phyloP scores from a whole-genome alignment of 306 rosid genomes.

The Gleditsia sinensis region DNA sequence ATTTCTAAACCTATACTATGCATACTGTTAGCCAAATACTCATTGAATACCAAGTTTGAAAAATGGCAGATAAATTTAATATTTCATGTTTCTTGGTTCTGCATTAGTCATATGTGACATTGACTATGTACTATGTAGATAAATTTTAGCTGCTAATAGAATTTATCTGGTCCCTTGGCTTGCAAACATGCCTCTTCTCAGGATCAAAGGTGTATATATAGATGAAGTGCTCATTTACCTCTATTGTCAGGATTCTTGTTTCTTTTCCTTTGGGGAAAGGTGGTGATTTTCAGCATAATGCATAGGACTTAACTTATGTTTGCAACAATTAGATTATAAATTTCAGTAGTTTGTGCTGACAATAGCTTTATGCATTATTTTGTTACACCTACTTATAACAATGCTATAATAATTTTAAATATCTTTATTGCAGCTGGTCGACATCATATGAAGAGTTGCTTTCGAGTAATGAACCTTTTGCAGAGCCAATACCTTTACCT shows the following conservation, averaged over 20 bases:
- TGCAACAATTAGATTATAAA: constrained; percentile 9
- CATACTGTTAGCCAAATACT: neutral
- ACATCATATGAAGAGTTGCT: constrained; percentile 85
- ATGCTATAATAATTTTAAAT: neutral
- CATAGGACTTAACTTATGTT: neutral
- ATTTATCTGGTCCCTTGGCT: neutral
- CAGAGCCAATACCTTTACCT: constrained; percentile 80
- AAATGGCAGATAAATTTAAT: neutral
- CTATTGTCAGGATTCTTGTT: constrained; percentile 2
- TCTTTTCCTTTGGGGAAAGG: neutral
- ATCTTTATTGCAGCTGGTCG: constrained; percentile 85
- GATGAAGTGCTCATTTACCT: neutral
- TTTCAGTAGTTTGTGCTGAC: neutral
- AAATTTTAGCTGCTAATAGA: neutral
- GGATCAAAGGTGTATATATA: neutral
- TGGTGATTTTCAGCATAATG: neutral
- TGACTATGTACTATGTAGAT: neutral
- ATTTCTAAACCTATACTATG: neutral
- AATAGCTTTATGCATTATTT: constrained; percentile 8
- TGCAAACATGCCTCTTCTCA: constrained; percentile 14
- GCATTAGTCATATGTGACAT: neutral
- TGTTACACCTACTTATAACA: constrained; percentile 13
- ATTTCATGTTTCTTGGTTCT: constrained; percentile 11
- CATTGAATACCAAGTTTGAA: neutral
- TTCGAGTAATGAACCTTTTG: constrained; percentile 69